Evolutionary conservation across 2,329 filamentous ascomycete species (phyloP), one percentile per base, ranked within the genome.

Genomic region (Botrytis hyacinthi): DNA sequence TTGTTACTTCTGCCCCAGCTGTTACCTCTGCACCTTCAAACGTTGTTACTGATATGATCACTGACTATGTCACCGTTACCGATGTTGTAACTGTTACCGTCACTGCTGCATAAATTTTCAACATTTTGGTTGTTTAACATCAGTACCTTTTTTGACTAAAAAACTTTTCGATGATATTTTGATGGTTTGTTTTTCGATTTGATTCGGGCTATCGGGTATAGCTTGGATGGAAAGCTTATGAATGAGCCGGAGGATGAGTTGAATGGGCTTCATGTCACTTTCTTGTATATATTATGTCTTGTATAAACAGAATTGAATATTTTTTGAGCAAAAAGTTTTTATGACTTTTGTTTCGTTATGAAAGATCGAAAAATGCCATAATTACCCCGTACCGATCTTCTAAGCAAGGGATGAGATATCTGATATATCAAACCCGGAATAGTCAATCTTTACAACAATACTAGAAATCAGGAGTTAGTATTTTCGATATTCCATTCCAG

Each of bases 81-180:
- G 71, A 73, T 29, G n/a, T 68, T 10, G 51, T 72, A 26, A 68
- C 62, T 26, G 62, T 68, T n/a, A 72, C 71, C 4, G 42, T 72
- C 12, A 72, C 71, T 22, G 70, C 70, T 18, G 48, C 48, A 42
- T 35, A 46, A 67, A 37, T 48, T 0, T 1, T 37, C 1, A 7
- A 66, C 7, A 3, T 14, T 37, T 37, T 1, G 63, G 9, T 22
- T 54, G 5, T 12, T 18, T 18, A 4, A 18, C 29, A 42, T 32
- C 22, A 18, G 18, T 1, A 37, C 7, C 46, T 51, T n/a, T 32
- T 48, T 37, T n/a, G 3, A 66, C 29, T 14, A 18, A 29, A 51
- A 51, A 26, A 7, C 44, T 32, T 51, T 37, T 20, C 20, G 63
- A 51, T 51, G 44, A 66, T 37, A 48, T 67, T 37, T 51, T 37